Base-by-base conservation (phyloP, 2,329 filamentous ascomycete genomes). In the Phialemoniopsis sp. region DNA sequence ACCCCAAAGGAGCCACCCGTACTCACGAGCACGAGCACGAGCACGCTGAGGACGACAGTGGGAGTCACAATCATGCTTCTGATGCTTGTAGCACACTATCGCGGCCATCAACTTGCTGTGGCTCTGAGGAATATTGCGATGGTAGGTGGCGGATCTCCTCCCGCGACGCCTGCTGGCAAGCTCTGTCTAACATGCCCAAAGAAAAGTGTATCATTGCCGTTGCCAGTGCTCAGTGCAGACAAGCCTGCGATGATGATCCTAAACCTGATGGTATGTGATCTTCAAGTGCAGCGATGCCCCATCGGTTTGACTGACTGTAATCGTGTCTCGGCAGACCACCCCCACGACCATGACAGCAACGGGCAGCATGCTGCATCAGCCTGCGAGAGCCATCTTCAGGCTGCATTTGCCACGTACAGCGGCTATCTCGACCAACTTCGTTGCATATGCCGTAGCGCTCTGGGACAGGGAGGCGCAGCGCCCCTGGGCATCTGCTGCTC, bases 361-460 rank as follows among this genome's bases (percentile, higher is more conserved):
- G 53, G 54, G 19, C 45, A 50, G 5, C 54, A 53, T 32, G 47
- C 40, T 3, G 41, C 43, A 9, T 44, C 47, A 7, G 58, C 60
- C 8, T 63, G 60, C 34, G 53, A 37, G 29, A 51, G 52, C 26
- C 60, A 64, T 36, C 49, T 63, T 1, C 41, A 45, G 36, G 52
- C 50, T 17, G 60, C 60, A 1, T 58, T 62, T 33, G 52, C 60
- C 14, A 54, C 57, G 33, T 63, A 64, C 37, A 56, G 49, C 41
- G 52, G 50, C 38, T 61, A 62, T 35, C 53, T 64, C n/a, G 54
- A 61, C 32, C 51, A 54, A 9, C 57, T 57, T n/a, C 59, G 59
- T 3, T 64, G 60, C 47, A 63, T 63, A 43, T 63, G 60, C 45
- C 59, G 58, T 29, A 55, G 47, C 37, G 49, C 62, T 17, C 51